Conservation (phyloP, 345 rosid species). For the Eucalyptus urophylla region DNA sequence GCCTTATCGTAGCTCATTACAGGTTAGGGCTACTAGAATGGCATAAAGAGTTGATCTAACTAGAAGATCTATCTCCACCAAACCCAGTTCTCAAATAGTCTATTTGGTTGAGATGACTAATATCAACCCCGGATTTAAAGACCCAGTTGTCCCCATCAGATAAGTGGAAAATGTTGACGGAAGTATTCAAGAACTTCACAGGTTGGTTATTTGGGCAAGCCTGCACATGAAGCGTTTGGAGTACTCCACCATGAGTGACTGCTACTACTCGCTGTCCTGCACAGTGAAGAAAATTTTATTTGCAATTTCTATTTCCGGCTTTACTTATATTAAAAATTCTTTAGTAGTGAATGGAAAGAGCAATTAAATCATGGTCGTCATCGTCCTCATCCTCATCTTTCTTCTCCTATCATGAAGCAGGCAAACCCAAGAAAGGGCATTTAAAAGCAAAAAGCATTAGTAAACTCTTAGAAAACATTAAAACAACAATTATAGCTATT, state of each 20-base stretch:
- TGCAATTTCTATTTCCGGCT: background rate
- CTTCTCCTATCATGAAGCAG: background rate
- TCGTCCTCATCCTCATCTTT: background rate
- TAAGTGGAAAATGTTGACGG: slow-evolving; percentile 47
- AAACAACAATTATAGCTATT: background rate
- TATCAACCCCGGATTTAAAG: slow-evolving; percentile 29
- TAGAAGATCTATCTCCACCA: slow-evolving; percentile 70
- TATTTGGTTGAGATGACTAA: slow-evolving; percentile 13
- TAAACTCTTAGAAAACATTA: background rate
- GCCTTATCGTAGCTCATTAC: background rate
- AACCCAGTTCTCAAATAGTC: slow-evolving; percentile 41
- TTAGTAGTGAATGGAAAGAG: background rate
- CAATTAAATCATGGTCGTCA: background rate
- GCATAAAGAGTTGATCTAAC: slow-evolving; percentile 4
- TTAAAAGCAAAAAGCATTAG: background rate
- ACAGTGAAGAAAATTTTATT: background rate
- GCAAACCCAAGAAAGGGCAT: background rate
- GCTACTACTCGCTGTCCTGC: slow-evolving; percentile 61
- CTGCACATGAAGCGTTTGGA: slow-evolving; percentile 43
- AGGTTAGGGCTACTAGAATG: background rate
- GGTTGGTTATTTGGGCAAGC: slow-evolving; percentile 44
- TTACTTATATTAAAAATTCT: background rate
- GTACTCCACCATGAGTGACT: slow-evolving; percentile 72
- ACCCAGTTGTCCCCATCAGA: slow-evolving; percentile 35
- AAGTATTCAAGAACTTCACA: slow-evolving; percentile 47